Evolutionary conservation across 179 eudicot species (phyloP).

Genomic region (Beta macrorhiza): DNA sequence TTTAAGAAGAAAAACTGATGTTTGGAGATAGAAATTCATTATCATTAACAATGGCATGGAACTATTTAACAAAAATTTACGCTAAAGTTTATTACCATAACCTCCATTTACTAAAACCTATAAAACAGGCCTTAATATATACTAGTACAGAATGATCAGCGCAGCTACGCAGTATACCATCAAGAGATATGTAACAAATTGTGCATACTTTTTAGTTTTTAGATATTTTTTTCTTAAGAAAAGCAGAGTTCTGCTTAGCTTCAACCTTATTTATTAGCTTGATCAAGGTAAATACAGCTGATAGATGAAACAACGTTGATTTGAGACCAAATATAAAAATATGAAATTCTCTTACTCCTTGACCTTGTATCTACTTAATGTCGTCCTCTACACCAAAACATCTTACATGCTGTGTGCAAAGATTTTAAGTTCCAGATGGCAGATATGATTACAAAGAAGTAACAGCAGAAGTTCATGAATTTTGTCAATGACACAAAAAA

Average conservation of each 20-base stretch:
- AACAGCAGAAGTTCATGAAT: background rate
- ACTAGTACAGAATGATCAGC: background rate
- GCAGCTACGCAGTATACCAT: background rate
- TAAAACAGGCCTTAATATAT: no score
- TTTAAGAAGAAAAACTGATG: no score
- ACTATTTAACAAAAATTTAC: no score
- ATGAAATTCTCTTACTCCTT: background rate
- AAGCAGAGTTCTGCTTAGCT: background rate
- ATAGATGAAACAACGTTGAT: background rate
- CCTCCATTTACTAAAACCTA: no score
- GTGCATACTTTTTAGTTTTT: background rate
- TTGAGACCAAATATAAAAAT: background rate
- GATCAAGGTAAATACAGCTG: constrained; percentile 2
- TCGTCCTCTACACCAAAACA: background rate
- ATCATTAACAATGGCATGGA: no score
- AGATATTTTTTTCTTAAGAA: background rate
- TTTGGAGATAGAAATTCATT: no score
- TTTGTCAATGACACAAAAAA: constrained; percentile 11
- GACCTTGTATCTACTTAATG: background rate
- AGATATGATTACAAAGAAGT: background rate
- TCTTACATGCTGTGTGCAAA: background rate
- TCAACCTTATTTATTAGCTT: background rate
- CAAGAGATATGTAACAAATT: background rate
- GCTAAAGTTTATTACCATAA: no score
- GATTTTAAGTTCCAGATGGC: background rate